Conservation (phyloP, 2,329 filamentous ascomycete genomes). For the Plectosphaerella plurivora region DNA sequence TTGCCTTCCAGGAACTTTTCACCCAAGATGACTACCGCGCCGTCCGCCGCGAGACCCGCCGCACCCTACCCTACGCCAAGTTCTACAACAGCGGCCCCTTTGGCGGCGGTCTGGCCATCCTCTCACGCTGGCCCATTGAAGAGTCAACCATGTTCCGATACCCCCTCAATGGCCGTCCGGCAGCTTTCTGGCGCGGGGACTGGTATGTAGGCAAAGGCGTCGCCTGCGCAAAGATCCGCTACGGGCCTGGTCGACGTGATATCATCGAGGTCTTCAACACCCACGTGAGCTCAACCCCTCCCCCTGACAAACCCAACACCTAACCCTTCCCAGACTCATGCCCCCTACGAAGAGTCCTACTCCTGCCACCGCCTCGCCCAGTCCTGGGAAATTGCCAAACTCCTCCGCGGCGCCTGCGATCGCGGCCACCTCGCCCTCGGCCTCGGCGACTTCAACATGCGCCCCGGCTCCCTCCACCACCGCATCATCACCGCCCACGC, state of each 20-base stretch:
- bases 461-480: conserved; percentile 81
- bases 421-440: conserved; percentile 80
- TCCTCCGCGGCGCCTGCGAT: conserved; percentile 76
- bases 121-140: conserved; percentile 89
- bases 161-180: conserved; percentile 87
- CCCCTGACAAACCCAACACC: neutral
- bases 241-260: conserved; percentile 60
- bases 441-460: conserved; percentile 94
- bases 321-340: conserved; percentile 52
- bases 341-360: conserved; percentile 91
- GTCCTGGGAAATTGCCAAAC: conserved; percentile 90
- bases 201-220: conserved; percentile 97
- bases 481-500: conserved; percentile 74
- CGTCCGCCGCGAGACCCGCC: conserved; percentile 68
- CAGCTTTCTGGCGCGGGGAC: conserved; percentile 89
- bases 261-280: conserved; percentile 89
- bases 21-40: conserved; percentile 76
- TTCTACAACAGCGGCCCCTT: conserved; percentile 90
- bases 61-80: conserved; percentile 82
- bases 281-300: conserved; percentile 50
- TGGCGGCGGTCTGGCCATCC: conserved; percentile 81
- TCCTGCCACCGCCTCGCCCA: conserved; percentile 86
- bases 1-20: conserved; percentile 95
- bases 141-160: conserved; percentile 84
- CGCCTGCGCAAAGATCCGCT: conserved; percentile 74